Evolutionary conservation across 345 rosid genomes (phyloP).

Genomic region (Boechera stricta): DNA sequence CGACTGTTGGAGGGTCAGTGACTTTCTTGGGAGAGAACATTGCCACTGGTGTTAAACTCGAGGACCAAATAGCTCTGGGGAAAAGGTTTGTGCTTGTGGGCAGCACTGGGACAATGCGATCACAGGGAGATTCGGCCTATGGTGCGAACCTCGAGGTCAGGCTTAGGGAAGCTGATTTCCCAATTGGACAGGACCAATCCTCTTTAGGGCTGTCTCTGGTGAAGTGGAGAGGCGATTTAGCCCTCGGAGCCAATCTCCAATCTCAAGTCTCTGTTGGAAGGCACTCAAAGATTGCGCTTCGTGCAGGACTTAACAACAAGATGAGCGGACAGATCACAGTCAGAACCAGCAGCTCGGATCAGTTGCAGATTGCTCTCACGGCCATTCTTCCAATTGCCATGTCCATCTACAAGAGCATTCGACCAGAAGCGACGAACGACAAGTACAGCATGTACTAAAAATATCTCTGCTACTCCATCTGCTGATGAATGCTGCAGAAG

Average conservation of each 20-base stretch:
- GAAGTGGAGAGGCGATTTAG: conserved; percentile 94
- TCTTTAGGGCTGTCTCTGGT: conserved; percentile 85
- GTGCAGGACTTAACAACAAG: conserved; percentile 96
- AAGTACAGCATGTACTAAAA: conserved; percentile 67
- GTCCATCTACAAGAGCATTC: conserved; percentile 71
- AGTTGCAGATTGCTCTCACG: conserved; percentile 86
- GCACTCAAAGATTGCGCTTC: conserved; percentile 74
- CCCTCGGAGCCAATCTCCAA: conserved; percentile 89
- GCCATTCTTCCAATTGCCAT: conserved; percentile 72
- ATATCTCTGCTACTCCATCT: conserved; percentile 30
- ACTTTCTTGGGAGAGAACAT: conserved; percentile 87
- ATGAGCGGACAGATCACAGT: conserved; percentile 82
- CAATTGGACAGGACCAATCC: conserved; percentile 90
- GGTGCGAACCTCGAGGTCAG: conserved; percentile 92
- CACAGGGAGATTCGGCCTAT: conserved; percentile 82
- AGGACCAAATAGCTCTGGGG: conserved; percentile 84
- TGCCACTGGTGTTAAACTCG: conserved; percentile 83
- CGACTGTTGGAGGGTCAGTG: conserved; percentile 73
- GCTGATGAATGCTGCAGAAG: conserved; percentile 27
- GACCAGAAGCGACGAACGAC: conserved; percentile 63
- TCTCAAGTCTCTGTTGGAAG: conserved; percentile 82
- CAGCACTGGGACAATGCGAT: conserved; percentile 79
- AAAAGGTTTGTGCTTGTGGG: conserved; percentile 80
- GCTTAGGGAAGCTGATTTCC: conserved; percentile 82
- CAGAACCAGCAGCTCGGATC: conserved; percentile 88